phyloP scores from a whole-genome alignment of 768 basidiomycete genomes.

The Collybia sp. region DNA sequence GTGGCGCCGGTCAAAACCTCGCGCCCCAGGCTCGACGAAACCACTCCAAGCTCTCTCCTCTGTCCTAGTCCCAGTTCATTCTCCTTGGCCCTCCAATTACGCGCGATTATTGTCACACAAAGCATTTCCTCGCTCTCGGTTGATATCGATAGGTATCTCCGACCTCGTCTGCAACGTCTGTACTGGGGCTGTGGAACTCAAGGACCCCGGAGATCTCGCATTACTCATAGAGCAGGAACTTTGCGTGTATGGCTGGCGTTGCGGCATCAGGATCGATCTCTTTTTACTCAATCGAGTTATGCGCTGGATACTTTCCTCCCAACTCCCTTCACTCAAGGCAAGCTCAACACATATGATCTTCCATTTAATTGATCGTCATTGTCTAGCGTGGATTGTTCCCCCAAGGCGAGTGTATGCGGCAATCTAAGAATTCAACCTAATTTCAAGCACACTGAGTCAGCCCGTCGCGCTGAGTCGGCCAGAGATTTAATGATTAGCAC shows the following conservation, averaged over 20 bases:
- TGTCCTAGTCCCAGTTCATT: constrained; percentile 37
- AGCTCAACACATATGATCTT: background rate
- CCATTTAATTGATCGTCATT: background rate
- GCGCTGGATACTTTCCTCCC: constrained; percentile 26
- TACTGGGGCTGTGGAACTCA: constrained; percentile 38
- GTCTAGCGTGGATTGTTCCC: background rate
- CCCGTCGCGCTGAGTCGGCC: background rate
- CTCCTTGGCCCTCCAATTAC: constrained; percentile 40
- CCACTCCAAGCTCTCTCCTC: constrained; percentile 31
- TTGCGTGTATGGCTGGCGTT: constrained; percentile 30
- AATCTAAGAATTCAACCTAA: background rate
- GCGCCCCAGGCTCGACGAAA: no score
- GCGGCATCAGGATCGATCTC: constrained; percentile 26
- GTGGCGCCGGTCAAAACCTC: no score
- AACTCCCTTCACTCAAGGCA: constrained; percentile 12
- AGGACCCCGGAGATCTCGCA: constrained; percentile 33
- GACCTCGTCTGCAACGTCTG: constrained; percentile 30
- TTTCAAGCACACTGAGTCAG: background rate
- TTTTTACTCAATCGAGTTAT: constrained; percentile 28
- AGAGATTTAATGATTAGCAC: background rate
- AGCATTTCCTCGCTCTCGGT: constrained; percentile 9
- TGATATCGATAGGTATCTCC: constrained; percentile 25
- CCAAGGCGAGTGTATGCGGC: background rate
- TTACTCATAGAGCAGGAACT: constrained; percentile 29
- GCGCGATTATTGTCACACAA: constrained; percentile 19